phyloP scores from a whole-genome alignment of 768 basidiomycete species.

The Russula sp. region DNA sequence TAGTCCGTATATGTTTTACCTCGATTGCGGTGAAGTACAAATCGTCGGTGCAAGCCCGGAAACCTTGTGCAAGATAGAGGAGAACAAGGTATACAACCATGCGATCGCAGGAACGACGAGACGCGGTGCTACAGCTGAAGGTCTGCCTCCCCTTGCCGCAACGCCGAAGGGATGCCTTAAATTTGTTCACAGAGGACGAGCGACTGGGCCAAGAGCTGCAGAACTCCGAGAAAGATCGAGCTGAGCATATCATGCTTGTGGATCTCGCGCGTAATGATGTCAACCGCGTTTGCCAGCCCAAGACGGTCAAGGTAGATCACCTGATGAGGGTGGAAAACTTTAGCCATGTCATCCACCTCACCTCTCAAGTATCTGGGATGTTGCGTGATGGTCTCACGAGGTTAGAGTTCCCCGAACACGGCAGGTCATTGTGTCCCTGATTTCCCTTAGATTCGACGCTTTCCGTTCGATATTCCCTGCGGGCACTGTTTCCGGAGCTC shows the following conservation, averaged over 20 bases:
- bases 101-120: constrained; percentile 95
- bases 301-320: constrained; percentile 92
- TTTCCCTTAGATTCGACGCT: constrained; percentile 74
- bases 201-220: constrained; percentile 64
- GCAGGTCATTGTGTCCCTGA: background rate
- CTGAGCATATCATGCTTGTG: constrained; percentile 98
- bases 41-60: constrained; percentile 98
- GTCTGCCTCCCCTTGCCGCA: constrained; percentile 37
- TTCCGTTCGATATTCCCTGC: constrained; percentile 99
- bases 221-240: constrained; percentile 88
- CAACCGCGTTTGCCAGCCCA: constrained; percentile 91
- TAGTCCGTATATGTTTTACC: constrained; percentile 98
- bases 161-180: constrained; percentile 1
- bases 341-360: constrained; percentile 96
- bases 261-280: constrained; percentile 98
- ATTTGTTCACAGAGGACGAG: constrained; percentile 68
- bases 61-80: constrained; percentile 92
- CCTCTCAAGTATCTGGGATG: constrained; percentile 86
- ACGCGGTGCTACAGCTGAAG: constrained; percentile 79
- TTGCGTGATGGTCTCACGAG: constrained; percentile 78
- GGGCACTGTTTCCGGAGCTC: constrained; percentile 96
- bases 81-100: constrained; percentile 90
- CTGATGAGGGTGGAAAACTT: constrained; percentile 93
- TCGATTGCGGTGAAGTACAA: constrained; percentile 89
- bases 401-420: constrained; percentile 33